Conservation (phyloP, 495 filamentous ascomycete genomes). For the Neurospora sp. region DNA sequence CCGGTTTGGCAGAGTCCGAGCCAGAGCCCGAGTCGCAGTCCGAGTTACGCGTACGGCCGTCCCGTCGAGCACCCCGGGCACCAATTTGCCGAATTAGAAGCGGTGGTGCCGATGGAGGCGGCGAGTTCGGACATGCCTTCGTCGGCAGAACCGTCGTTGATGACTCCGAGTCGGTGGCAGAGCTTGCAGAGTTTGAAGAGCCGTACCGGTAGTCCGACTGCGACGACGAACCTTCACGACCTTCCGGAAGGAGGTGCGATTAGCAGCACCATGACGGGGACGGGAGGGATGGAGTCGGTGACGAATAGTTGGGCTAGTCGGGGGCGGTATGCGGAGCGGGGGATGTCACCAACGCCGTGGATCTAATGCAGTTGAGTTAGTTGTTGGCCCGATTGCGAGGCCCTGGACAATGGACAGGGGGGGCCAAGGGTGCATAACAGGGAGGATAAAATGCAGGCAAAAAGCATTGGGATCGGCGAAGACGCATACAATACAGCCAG, state of each 20-base stretch:
- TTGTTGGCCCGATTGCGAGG: not conserved
- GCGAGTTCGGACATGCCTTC: not conserved
- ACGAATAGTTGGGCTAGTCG: not conserved
- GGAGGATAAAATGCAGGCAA: not conserved
- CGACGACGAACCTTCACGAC: not conserved
- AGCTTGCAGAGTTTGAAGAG: not conserved
- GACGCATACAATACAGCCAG: not conserved
- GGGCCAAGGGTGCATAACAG: not conserved
- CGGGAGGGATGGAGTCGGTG: not conserved
- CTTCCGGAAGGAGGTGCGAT: not conserved
- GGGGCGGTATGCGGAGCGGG: not conserved
- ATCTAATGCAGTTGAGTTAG: not conserved
- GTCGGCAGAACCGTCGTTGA: not conserved
- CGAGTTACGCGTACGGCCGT: not conserved
- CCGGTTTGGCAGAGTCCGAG: not conserved
- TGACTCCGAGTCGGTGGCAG: not conserved
- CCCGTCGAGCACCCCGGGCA: not conserved
- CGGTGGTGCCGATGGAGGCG: not conserved
- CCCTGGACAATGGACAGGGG: not conserved
- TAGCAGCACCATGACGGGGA: not conserved
- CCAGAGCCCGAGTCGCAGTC: not conserved
- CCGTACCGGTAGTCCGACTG: not conserved
- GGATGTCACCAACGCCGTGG: not conserved
- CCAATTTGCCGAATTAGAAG: conserved; percentile 11
- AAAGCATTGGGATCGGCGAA: not conserved